These are phyloP conservation scores for Fusarium pseudoanthophilum DNA, from an alignment of 2,329 filamentous ascomycete genomes.

Conservation along the genomic window DNA sequence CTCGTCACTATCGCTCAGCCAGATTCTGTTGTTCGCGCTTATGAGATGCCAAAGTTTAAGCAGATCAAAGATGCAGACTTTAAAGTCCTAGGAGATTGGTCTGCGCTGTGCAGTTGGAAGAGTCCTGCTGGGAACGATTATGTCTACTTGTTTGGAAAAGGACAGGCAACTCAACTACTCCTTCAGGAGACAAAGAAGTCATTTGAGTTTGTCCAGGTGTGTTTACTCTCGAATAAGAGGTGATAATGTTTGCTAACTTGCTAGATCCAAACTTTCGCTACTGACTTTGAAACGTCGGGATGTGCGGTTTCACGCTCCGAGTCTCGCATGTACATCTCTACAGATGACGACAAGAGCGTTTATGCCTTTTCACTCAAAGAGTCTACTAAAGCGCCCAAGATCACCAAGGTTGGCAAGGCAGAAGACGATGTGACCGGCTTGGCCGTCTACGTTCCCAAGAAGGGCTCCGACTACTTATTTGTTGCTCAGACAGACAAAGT, in stretches of 20 bases:
- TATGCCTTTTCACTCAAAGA: conserved; percentile 55
- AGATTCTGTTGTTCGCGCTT: conserved; percentile 56
- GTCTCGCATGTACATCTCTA: conserved; percentile 54
- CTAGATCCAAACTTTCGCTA: conserved; percentile 56
- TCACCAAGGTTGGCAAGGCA: conserved; percentile 51
- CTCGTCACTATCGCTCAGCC: conserved; percentile 56
- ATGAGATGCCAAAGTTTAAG: conserved; percentile 48
- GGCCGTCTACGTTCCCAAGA: conserved; percentile 52
- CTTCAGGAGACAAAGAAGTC: conserved; percentile 45
- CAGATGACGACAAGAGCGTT: conserved; percentile 51
- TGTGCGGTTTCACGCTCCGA: conserved; percentile 54
- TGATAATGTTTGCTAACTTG: background rate
- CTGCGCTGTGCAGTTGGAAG: conserved; percentile 58
- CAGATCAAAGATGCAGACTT: conserved; percentile 48
- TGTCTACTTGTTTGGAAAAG: conserved; percentile 59
- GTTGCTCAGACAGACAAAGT: conserved; percentile 53
- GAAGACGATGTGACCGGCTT: conserved; percentile 55
- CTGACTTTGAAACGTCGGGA: conserved; percentile 55
- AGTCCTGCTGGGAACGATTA: conserved; percentile 55
- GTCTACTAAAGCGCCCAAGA: conserved; percentile 50
- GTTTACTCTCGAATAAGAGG: background rate
- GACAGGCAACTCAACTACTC: conserved; percentile 52
- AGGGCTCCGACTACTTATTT: conserved; percentile 55
- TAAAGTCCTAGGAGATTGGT: conserved; percentile 58
- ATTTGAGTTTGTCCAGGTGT: conserved; percentile 53